Evolutionary conservation across 495 filamentous ascomycete genomes (phyloP), one percentile per base, ranked within the genome.

Genomic region (Ramalina intermedia): DNA sequence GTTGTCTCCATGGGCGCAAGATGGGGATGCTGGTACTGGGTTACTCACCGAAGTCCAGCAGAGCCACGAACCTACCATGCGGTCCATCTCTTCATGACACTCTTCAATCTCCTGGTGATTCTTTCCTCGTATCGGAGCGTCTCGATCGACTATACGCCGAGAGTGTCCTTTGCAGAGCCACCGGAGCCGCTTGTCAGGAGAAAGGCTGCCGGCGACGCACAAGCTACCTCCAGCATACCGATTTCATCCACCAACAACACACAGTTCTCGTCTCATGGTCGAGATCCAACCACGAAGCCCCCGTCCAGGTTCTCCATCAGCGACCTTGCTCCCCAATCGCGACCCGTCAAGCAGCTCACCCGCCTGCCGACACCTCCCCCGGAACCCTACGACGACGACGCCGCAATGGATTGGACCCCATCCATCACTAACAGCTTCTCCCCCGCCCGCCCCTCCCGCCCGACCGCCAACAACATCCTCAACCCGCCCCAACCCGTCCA

Each of bases 351-450:
- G 46, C 48, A 55, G 47, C 46, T 65, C 35, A 48, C 58, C 42
- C 58, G 67, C 50, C 62, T 57, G 38, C 64, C 64, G 38, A 66
- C 63, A 6, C 66, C 66, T 40, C 65, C 57, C 41, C 58, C 61
- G 36, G 66, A 68, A 51, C 54, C 50, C 6, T 67, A 74, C 47
- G 71, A 75, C 53, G 63, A 60, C 9, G 63, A 60, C 9, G 67
- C 80, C 37, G 65, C 69, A 44, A 94, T 94, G 87, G 87, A 94
- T 51, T 94, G 87, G 87, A 76, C 80, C 18, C 86, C 87, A 2
- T 79, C 80, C 11, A 73, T 44, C 60, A 72, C 20, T 44, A 73
- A 8, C 47, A 60, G 21, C 23, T 47, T 58, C 67, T 69, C 41
- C 67, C 73, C 48, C 71, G 71, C 56, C 56, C 59, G 65, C 23